Base-by-base conservation (phyloP, 2,329 filamentous ascomycete genomes). In the Leptographium flavum region DNA sequence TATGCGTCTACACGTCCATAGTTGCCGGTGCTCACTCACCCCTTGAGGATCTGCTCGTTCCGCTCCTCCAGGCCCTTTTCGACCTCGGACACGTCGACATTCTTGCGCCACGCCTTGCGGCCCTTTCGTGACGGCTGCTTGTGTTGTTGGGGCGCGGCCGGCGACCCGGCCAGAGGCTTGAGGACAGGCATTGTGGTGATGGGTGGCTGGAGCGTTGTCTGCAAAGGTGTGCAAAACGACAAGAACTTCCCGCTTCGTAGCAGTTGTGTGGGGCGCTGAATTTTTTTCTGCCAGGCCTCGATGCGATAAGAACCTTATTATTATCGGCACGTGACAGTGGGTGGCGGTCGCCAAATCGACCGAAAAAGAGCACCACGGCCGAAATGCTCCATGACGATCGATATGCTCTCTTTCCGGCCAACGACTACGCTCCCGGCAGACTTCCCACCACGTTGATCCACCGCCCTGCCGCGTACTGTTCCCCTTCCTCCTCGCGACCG, bases 101-200 rank as follows among this genome's bases (percentile, higher is more conserved):
- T 94, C 64, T 96, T 98, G 59, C 92, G 77, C 92, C 92, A 98
- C 28, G 92, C 90, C 68, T 94, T 96, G 67, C 96, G 96, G 56
- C 93, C 92, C 63, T 98, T 98, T 60, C 92, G 76, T 5, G 90
- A 96, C 23, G 87, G 78, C 63, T 98, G 92, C 52, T 77, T 87
- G 65, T 82, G 79, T 54, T 93, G 86, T 51, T 81, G 78, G 11
- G 87, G 88, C 17, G 85, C 82, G 31, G 71, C 64, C 13, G 65
- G 63, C 31, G 72, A 64, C 48, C 65, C 71, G 35, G 68, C 62
- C 41, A 63, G 63, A 40, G 66, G 63, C 52, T 65, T 63, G 25
- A 78, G 55, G 23, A 73, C 65, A n/a, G 74, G 71, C 74, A 79
- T 79, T 6, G 37, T 39, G 17, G n/a, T n/a, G n/a, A n/a, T n/a